Base-by-base conservation (phyloP, 768 basidiomycete genomes). In the Exidia glandulosa region DNA sequence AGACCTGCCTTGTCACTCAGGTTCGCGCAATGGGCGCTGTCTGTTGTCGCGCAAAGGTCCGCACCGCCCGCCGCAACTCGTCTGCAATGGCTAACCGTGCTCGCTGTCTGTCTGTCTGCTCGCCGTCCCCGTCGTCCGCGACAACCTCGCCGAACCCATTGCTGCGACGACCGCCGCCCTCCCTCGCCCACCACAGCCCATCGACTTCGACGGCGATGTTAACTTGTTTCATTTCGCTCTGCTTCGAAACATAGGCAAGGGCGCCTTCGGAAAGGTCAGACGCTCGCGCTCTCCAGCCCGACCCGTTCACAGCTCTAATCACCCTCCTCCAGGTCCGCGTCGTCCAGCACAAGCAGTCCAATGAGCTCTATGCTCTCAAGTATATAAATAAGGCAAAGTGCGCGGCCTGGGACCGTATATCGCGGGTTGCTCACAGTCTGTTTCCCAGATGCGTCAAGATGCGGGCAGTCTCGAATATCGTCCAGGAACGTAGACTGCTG, bases 341-440 rank as follows among this genome's bases (percentile, higher is more conserved):
- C 62, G 96, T 99, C 6, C 95, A 99, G 73, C 96, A 98, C 77
- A 99, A 97, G 70, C 91, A 97, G 72, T 90, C 93, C n/a, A 88
- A 91, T 63, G 88, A 93, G 19, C 80, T 99, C 50, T 97, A 94
- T 67, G 96, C 96, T 4, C 84, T 99, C 72, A 99, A 99, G 73
- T 99, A 99, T 76, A 99, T 99, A 75, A 98, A 98, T 79, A 99
- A 99, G 73, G 72, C 88, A 45, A 94, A 95, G 50, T 54, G 27
- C 5, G 50, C 19, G 10, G 7, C 25, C 50, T 72, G 72, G 63
- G 72, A 71, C 61, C 71, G 73, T 0, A 61, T 74, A 23, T 61
- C 72, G 19, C 69, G 68, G 36, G 71, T 72, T 30, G 71, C 72
- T 25, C 72, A 73, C 54, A 71, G 72, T 25, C 19, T 29, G 25